Percentiles rank a stretch among this genome's conserved stretches.
Conservation (phyloP, 805 yeast species). For the Saccharomyces mikatae region DNA sequence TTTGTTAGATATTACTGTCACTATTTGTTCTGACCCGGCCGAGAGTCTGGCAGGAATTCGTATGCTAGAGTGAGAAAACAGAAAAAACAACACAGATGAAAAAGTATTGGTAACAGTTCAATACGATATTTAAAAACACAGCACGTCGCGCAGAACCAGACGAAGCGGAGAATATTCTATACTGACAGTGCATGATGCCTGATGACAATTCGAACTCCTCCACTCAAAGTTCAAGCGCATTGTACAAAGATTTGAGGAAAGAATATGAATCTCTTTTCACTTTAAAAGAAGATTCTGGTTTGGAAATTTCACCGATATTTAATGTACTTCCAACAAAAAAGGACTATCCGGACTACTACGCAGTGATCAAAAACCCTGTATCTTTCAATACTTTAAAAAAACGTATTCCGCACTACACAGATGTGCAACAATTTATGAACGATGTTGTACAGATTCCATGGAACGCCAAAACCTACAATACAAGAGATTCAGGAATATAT, state of each 20-base stretch:
- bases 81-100: neutral
- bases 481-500: conserved; percentile 58
- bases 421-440: conserved; percentile 59
- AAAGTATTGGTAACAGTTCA: neutral
- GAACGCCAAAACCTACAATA: conserved; percentile 84
- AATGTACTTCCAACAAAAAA: conserved; percentile 54
- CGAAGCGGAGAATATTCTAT: neutral
- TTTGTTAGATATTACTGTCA: neutral
- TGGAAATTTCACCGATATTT: conserved; percentile 27
- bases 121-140: neutral
- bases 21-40: neutral
- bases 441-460: conserved; percentile 81
- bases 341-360: conserved; percentile 69
- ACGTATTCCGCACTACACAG: conserved; percentile 48
- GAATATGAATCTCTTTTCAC: conserved; percentile 20
- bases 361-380: conserved; percentile 69
- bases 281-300: conserved; percentile 23
- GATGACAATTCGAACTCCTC: neutral
- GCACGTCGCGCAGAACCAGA: neutral
- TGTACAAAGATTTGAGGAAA: neutral
- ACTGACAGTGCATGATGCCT: neutral
- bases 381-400: conserved; percentile 67
- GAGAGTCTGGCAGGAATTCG: neutral
- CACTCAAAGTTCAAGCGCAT: neutral
- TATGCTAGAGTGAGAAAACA: neutral